phyloP scores from a whole-genome alignment of 2,329 filamentous ascomycete genomes.

The Colletotrichum acutatum region DNA sequence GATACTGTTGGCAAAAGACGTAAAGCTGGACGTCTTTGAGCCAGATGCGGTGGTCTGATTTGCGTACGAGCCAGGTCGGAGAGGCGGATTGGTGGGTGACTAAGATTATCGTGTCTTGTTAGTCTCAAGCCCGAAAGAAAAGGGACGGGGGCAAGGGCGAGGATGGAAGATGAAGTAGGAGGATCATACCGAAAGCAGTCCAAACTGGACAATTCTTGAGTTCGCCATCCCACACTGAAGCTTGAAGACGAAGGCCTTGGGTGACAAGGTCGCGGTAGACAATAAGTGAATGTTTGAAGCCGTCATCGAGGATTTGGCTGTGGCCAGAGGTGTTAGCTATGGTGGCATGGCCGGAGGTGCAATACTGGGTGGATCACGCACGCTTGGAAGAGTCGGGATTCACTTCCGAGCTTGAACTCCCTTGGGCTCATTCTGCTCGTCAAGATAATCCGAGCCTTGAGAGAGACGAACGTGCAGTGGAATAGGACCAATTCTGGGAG shows the following conservation, averaged over 20 bases:
- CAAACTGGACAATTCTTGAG: conserved; percentile 67
- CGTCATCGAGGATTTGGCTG: conserved; percentile 68
- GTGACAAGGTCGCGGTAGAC: conserved; percentile 64
- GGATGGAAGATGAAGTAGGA: background rate
- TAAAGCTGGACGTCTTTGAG: conserved; percentile 67
- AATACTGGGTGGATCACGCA: conserved; percentile 46
- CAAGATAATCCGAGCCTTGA: conserved; percentile 62
- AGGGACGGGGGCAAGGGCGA: background rate
- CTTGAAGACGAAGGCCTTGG: conserved; percentile 64
- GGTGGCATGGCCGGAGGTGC: background rate
- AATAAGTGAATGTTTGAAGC: conserved; percentile 62
- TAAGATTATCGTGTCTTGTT: conserved; percentile 40
- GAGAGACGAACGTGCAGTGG: conserved; percentile 66
- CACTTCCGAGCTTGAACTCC: conserved; percentile 60
- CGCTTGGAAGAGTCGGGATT: conserved; percentile 67
- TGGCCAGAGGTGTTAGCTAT: background rate
- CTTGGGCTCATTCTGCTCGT: conserved; percentile 55
- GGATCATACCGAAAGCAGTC: conserved; percentile 68
- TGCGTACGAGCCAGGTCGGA: conserved; percentile 61
- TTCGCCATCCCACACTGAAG: conserved; percentile 65
- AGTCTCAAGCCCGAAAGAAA: background rate
- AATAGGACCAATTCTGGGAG: conserved; percentile 67
- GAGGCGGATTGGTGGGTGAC: conserved; percentile 64
- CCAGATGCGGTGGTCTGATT: conserved; percentile 58
- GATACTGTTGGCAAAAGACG: conserved; percentile 68